These are phyloP conservation scores for Jackrogersella multiformis DNA, from an alignment of 495 filamentous ascomycete genomes.

Conservation along the genomic window DNA sequence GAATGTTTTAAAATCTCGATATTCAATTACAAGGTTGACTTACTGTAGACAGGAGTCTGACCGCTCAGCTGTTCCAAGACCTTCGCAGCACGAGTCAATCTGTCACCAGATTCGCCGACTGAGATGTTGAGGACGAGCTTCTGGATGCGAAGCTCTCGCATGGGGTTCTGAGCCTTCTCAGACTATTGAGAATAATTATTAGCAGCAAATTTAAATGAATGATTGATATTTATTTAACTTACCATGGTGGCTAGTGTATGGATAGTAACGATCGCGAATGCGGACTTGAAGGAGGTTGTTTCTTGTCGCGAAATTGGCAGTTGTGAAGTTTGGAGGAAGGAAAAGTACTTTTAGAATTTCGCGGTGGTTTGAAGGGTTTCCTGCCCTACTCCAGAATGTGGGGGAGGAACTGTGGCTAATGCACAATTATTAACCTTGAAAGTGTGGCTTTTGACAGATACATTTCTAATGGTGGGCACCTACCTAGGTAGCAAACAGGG, in stretches of 20 bases:
- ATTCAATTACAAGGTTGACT: constrained; percentile 37
- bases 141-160: constrained; percentile 99
- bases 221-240: constrained; percentile 15
- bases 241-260: constrained; percentile 47
- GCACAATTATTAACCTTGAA: background rate
- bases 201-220: constrained; percentile 10
- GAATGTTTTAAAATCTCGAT: background rate
- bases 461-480: too few species aligned
- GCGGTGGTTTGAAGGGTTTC: constrained; percentile 42
- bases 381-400: constrained; percentile 41
- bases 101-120: constrained; percentile 99
- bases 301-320: constrained; percentile 23
- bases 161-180: constrained; percentile 92
- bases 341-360: constrained; percentile 41
- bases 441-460: constrained; percentile 29
- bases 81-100: constrained; percentile 99
- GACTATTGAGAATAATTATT: constrained; percentile 46
- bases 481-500: too few species aligned
- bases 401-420: constrained; percentile 33
- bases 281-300: constrained; percentile 26
- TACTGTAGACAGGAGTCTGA: constrained; percentile 99
- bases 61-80: constrained; percentile 99
- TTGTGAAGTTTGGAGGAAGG: constrained; percentile 34
- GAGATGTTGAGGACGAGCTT: constrained; percentile 99
- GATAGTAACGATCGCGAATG: constrained; percentile 41